Evolutionary conservation across 2,329 filamentous ascomycete species (phyloP), one percentile per base, ranked within the genome.

Genomic region (Amphichorda felina): DNA sequence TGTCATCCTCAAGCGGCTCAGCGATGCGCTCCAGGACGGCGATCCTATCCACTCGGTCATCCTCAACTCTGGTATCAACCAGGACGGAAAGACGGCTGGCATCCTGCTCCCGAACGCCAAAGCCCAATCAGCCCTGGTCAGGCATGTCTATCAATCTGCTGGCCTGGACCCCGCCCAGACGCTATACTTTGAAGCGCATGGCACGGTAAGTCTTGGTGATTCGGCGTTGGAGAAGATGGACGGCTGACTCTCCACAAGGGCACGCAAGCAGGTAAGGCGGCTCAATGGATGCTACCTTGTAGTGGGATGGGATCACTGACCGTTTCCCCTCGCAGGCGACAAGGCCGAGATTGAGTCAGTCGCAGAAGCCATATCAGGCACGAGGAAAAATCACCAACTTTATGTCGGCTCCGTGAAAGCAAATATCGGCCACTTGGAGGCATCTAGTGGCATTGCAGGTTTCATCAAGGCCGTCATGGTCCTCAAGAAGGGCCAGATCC

Each of bases 391-490:
- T n/a, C n/a, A n/a, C n/a, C n/a, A n/a, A n/a, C n/a, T n/a, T 30
- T 10, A 50, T 61, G 38, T 72, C 5, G 68, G 68, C 1, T 56
- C 66, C 1, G 58, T 62, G 5, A 73, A 73, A 39, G 48, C 63
- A 1, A 69, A 69, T 34, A 62, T 58, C 0, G 60, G 59, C 30
- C 36, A 37, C 0, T 32, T 34, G 3, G 46, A 48, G 34, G 17
- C 30, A 5, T 21, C 35, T 7, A 27, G 63, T 8, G 45, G 43
- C 4, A 37, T 48, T 4, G 32, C 19, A 6, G 18, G 15, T 6
- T 18, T 35, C 18, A 25, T 37, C 13, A 37, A 37, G 33, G 10
- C 45, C 1, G 44, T 50, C 11, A 18, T 53, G 19, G 45, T 47
- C 38, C 42, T 54, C 7, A 52, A 59, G 38, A 50, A 50, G 22